phyloP scores from a whole-genome alignment of 345 rosid species.

The Noccaea caerulescens region DNA sequence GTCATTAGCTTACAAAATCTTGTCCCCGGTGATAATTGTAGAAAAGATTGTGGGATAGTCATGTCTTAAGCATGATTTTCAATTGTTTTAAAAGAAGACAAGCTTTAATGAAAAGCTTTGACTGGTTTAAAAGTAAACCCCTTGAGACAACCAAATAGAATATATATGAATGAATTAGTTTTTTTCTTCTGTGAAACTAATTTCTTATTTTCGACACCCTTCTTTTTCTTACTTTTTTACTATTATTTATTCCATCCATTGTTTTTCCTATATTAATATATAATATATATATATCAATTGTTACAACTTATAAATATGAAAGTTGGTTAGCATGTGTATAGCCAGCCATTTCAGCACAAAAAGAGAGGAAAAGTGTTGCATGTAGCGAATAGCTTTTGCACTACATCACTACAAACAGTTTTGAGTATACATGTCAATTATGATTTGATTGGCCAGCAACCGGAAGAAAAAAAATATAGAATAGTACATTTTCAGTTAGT shows the following conservation, averaged over 20 bases:
- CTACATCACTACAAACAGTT: not conserved
- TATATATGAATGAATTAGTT: no score
- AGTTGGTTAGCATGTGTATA: not conserved
- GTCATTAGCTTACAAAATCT: slow-evolving; percentile 14
- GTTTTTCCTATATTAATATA: slow-evolving; percentile 1
- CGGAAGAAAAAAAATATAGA: not conserved
- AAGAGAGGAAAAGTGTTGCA: not conserved
- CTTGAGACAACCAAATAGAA: no score
- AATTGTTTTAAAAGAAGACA: not conserved
- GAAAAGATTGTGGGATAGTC: slow-evolving; percentile 10
- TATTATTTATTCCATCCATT: slow-evolving; percentile 1
- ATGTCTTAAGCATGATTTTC: slow-evolving; percentile 23
- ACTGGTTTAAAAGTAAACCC: not conserved
- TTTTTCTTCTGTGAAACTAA: not conserved
- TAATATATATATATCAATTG: not conserved
- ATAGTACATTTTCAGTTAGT: not conserved
- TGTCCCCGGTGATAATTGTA: slow-evolving; percentile 3
- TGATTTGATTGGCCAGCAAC: slow-evolving; percentile 18
- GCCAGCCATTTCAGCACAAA: not conserved
- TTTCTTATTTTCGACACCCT: slow-evolving; percentile 5
- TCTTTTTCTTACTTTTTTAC: not conserved
- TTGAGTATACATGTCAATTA: not conserved
- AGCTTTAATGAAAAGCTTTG: slow-evolving; percentile 1
- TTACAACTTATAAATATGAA: not conserved
- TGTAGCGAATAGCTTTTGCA: slow-evolving; percentile 14